Percentiles rank a stretch among this genome's conserved stretches.
phyloP scores from a whole-genome alignment of 139 green algal genomes.

The Picochlorum costavermella region DNA sequence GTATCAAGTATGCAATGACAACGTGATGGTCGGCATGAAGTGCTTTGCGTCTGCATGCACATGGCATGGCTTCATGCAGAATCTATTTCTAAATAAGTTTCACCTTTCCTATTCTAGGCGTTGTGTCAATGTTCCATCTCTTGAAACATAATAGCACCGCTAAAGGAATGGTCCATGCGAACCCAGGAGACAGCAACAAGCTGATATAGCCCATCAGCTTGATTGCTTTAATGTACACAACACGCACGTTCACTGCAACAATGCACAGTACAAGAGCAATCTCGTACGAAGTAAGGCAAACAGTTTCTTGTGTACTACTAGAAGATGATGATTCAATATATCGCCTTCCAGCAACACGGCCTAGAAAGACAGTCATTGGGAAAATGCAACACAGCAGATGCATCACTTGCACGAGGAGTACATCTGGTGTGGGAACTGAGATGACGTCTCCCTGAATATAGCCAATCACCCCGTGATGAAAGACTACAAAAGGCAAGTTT shows the following conservation, averaged over 20 bases:
- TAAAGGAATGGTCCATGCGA: slow-evolving; percentile 32
- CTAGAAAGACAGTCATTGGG: slow-evolving; percentile 39
- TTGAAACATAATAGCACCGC: slow-evolving; percentile 12
- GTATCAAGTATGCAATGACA: too few relatives aligned
- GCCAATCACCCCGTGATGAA: slow-evolving; percentile 21
- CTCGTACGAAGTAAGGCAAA: neutral
- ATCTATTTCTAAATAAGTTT: neutral
- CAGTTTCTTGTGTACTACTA: too few relatives aligned
- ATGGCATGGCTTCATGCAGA: too few relatives aligned
- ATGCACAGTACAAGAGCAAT: neutral
- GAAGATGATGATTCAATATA: neutral
- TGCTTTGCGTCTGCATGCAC: too few relatives aligned
- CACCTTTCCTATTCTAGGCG: neutral
- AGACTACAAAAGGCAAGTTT: slow-evolving; percentile 15
- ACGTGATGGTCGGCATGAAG: too few relatives aligned
- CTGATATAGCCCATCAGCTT: slow-evolving; percentile 7
- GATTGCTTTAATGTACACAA: slow-evolving; percentile 11
- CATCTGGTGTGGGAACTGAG: slow-evolving; percentile 21
- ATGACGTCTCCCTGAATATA: slow-evolving; percentile 4
- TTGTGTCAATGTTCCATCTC: neutral
- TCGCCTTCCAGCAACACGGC: slow-evolving; percentile 20
- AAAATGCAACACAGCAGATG: slow-evolving; percentile 26
- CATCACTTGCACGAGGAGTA: slow-evolving; percentile 19
- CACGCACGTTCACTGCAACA: neutral
- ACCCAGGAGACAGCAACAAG: slow-evolving; percentile 21